Conservation (phyloP, 345 rosid species). For the Brassica napus region Da-Ae NC_063448.1:42640501-42641000, state of each 20-base stretch:
- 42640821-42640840: constrained; percentile 16
- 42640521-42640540: background rate
- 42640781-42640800: constrained; percentile 19
- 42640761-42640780: background rate
- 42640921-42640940: no score
- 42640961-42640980: no score
- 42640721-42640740: background rate
- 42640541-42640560: background rate
- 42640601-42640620: background rate
- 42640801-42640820: constrained; percentile 15
- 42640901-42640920: no score
- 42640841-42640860: constrained; percentile 9
- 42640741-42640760: background rate
- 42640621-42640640: background rate
- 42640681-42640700: background rate
- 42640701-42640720: background rate
- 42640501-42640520: background rate
- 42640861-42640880: background rate
- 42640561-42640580: background rate
- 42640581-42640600: background rate
- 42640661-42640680: background rate
- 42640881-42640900: no score
- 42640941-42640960: no score
- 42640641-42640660: background rate
- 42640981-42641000: no score